A percentile compares a stretch with the other conserved stretches of the same genome.
Evolutionary conservation across 148 eudicot species (phyloP).

Genomic region (Chenopodium berlandieri): DNA sequence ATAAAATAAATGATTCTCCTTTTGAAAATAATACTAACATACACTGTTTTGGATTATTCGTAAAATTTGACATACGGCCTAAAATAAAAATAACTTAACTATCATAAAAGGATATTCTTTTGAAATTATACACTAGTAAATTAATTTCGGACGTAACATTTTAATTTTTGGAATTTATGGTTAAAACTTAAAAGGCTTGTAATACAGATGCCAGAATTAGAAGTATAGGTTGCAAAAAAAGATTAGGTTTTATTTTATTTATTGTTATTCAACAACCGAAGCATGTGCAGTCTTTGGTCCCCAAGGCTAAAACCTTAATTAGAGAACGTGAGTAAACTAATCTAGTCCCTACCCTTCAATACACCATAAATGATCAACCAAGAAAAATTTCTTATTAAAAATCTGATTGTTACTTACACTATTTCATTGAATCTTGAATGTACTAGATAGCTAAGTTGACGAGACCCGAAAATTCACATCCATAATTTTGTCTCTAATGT

Average conservation of each 20-base stretch:
- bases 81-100: not conserved
- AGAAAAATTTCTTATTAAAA: constrained; percentile 9
- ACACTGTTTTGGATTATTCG: too few relatives aligned
- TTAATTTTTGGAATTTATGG: not conserved
- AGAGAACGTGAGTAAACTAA: constrained; percentile 25
- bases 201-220: not conserved
- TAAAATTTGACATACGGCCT: too few relatives aligned
- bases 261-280: constrained; percentile 4
- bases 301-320: constrained; percentile 21
- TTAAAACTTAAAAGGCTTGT: not conserved
- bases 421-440: not conserved
- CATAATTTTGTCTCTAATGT: not conserved
- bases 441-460: not conserved
- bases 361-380: constrained; percentile 21
- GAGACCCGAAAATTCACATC: not conserved
- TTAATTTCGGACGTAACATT: not conserved
- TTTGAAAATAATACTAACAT: too few relatives aligned
- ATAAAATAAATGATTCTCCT: too few relatives aligned
- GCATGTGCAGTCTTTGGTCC: constrained; percentile 33
- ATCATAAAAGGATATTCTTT: too few relatives aligned
- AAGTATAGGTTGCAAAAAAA: not conserved
- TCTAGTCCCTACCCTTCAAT: constrained; percentile 13
- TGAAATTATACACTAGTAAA: not conserved
- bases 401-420: not conserved
- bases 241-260: not conserved